Base-by-base conservation (phyloP, 2,329 filamentous ascomycete species). In the Talaromyces sp. region DNA sequence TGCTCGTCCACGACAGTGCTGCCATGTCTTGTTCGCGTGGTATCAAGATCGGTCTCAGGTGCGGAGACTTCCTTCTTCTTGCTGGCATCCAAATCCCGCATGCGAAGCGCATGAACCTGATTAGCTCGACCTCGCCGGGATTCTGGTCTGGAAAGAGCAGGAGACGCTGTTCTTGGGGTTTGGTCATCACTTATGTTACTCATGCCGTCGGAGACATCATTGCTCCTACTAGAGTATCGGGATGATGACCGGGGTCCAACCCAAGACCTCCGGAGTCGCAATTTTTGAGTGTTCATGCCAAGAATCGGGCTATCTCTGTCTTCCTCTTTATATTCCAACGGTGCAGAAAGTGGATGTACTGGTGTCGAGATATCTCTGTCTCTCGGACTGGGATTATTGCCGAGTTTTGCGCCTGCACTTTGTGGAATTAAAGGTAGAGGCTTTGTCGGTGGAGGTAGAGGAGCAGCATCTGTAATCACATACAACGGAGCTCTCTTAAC, bases 391-490 rank as follows among this genome's bases (percentile, higher is more conserved):
- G 25, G 23, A 1, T 39, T 52, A 14, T 31, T 11, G 12, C 12
- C 28, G 46, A n/a, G 18, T 18, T 60, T 46, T 23, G 33, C 35
- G 44, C 31, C 40, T 25, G 57, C 57, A 50, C 62, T 56, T 35
- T 70, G 66, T 9, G 75, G 75, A 8, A 76, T 61, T 4, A 71
- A 71, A 57, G 75, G 75, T 4, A 77, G 61, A 33, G 75, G 73
- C 35, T 66, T 69, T 28, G 67, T 72, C 12, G 75, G 75, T 35
- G 74, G 73, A 16, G 75, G 75, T 28, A 61, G 54, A 21, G 74
- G 69, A 65, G 75, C 72, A 40, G 75, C 73, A 14, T 71, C 67
- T 39, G 75, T 66, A 16, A 76, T 67, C 23, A 61, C 61, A 54
- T 63, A 63, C 59, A 61, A 54, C 25, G 60, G 64, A 57, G 62